Evolutionary conservation across 2,329 filamentous ascomycete species (phyloP), one percentile per base, ranked within the genome.

Genomic region (Boeremia exigua): DNA sequence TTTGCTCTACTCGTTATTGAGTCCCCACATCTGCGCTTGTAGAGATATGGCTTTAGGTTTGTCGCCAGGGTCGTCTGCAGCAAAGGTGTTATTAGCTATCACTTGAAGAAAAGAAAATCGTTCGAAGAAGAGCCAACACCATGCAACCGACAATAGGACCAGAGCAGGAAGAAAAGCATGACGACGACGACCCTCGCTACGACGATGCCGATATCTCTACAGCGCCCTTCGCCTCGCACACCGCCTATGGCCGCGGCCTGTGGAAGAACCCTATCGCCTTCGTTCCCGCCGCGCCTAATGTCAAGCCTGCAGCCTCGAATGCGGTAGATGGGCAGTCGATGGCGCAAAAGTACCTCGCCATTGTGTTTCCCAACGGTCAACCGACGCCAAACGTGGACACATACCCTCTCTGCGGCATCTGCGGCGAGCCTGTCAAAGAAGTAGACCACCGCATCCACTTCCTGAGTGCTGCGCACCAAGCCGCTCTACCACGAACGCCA

Each of bases 401-500:
- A 3, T 64, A 62, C 33, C 66, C 70, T 25, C 51, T 65, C 25
- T 73, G 72, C 63, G 62, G 66, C 4, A 70, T 75, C n/a, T 80
- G 77, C 63, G 70, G 68, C 19, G 66, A 70, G 10, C 72, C 72
- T 0, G 61, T 78, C 28, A 65, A 56, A 34, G 67, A 72, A 23
- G 43, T 57, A 15, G 59, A 61, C 37, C 46, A 63, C 44, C 59
- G 72, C 66, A 50, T 89, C 89, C 71, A 84, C 82, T 25, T 88
- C 84, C 29, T 70, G 4, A 67, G 63, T 27, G 81, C 91, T 50
- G 86, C 87, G 6, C 90, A 93, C 68, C 89, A 92, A 76, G 82
- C 90, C 33, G 87, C 84, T 58, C 78, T 92, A 1, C 73, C 80
- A 4, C 88, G 91, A 69, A 88, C 88, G 0, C 86, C 90, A 55